These are phyloP conservation scores for Hortiboletus rubellus DNA, from an alignment of 1,284 basidiomycete genomes.

Conservation along the genomic window DNA sequence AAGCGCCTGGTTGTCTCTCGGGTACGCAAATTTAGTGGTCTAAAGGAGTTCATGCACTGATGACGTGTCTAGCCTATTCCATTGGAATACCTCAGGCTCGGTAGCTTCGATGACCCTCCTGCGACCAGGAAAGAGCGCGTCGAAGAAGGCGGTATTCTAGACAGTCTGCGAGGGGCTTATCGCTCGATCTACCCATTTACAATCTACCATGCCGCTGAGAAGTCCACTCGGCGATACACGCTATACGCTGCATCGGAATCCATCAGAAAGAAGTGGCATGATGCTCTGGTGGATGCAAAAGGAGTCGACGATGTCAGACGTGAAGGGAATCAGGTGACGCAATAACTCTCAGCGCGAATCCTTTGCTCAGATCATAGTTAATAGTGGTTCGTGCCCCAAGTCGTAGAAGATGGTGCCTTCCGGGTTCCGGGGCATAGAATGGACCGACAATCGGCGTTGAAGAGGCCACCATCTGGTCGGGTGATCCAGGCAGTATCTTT, in stretches of 20 bases:
- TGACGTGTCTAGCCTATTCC: slow-evolving; percentile 61
- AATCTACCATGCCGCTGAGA: slow-evolving; percentile 65
- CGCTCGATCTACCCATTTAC: slow-evolving; percentile 70
- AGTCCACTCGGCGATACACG: slow-evolving; percentile 61
- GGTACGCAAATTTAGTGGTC: slow-evolving; percentile 41
- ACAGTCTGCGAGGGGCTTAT: slow-evolving; percentile 50
- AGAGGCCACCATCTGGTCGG: slow-evolving; percentile 52
- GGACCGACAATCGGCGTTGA: slow-evolving; percentile 29
- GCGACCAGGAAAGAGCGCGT: slow-evolving; percentile 62
- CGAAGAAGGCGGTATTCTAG: slow-evolving; percentile 59
- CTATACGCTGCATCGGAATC: slow-evolving; percentile 62
- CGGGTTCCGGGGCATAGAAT: slow-evolving; percentile 42
- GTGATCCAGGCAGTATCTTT: slow-evolving; percentile 61
- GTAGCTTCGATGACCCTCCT: slow-evolving; percentile 54
- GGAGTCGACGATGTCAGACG: slow-evolving; percentile 58
- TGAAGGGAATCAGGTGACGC: slow-evolving; percentile 66
- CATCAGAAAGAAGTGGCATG: slow-evolving; percentile 60
- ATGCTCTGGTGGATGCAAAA: slow-evolving; percentile 59
- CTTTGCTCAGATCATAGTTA: slow-evolving; percentile 8
- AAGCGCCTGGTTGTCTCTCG: slow-evolving; percentile 62
- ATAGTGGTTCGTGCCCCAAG: slow-evolving; percentile 65
- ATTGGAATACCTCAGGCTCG: slow-evolving; percentile 71
- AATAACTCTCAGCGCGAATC: neutral
- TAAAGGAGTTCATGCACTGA: slow-evolving; percentile 3
- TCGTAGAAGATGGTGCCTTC: slow-evolving; percentile 63